phyloP scores from a whole-genome alignment of 1,139 yeast genomes.

The Candida smagusa region DNA sequence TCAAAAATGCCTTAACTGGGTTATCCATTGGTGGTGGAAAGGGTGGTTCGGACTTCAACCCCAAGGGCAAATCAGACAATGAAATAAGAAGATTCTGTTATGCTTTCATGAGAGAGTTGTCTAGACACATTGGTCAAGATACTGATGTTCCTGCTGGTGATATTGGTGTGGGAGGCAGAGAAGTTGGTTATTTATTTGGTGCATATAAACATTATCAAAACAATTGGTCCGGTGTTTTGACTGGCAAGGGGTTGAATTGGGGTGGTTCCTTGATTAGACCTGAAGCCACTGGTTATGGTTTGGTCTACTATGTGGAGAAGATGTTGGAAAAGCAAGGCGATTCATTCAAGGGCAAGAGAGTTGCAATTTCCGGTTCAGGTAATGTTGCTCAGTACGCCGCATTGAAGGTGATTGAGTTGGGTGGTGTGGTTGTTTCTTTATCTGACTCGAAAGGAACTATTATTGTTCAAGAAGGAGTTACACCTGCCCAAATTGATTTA shows the following conservation, averaged over 20 bases:
- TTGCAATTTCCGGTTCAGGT: conserved; percentile 96
- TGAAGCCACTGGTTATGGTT: conserved; percentile 98
- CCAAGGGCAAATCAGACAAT: conserved; percentile 86
- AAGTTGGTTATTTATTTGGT: conserved; percentile 91
- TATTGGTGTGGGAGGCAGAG: conserved; percentile 92
- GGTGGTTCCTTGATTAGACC: conserved; percentile 99
- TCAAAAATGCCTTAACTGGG: conserved; percentile 97
- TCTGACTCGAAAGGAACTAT: conserved; percentile 94
- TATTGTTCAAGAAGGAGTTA: conserved; percentile 74
- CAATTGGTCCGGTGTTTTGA: conserved; percentile 94
- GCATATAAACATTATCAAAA: conserved; percentile 91
- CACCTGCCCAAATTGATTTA: conserved; percentile 71
- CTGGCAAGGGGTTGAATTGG: conserved; percentile 97
- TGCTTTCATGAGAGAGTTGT: conserved; percentile 92
- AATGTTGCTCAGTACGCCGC: conserved; percentile 99
- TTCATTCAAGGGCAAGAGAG: conserved; percentile 86
- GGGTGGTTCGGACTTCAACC: conserved; percentile 98
- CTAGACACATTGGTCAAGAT: conserved; percentile 94
- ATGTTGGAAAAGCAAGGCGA: conserved; percentile 94
- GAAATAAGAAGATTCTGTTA: conserved; percentile 97
- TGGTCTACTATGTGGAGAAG: conserved; percentile 94
- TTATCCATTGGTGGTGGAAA: conserved; percentile 99
- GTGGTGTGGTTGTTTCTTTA: conserved; percentile 89
- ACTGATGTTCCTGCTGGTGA: conserved; percentile 99
- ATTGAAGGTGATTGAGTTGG: conserved; percentile 92